Conservation (phyloP, 495 filamentous ascomycete genomes). For the Talaromyces ruber region DNA sequence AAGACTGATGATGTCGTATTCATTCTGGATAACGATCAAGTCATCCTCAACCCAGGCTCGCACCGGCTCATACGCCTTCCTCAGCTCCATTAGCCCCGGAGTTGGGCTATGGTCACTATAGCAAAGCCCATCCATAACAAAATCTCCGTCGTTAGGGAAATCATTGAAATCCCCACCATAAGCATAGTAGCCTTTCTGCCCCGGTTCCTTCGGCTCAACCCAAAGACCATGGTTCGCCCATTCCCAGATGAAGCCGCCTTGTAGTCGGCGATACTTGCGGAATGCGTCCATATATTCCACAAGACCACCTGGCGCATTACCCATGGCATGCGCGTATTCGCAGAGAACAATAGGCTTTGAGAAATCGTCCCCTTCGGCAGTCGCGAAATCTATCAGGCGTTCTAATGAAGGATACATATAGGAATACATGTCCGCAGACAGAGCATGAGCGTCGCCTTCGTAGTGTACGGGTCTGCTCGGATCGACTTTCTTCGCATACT, state of each 20-base stretch:
- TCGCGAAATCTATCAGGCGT: constrained; percentile 31
- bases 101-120: constrained; percentile 48
- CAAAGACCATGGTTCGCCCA: constrained; percentile 64
- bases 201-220: constrained; percentile 23
- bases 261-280: constrained; percentile 44
- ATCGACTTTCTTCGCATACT: constrained; percentile 48
- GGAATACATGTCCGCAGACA: constrained; percentile 54
- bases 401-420: constrained; percentile 57
- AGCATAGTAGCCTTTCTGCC: constrained; percentile 38
- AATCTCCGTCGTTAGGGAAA: constrained; percentile 53
- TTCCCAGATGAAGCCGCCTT: constrained; percentile 68
- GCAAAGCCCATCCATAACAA: constrained; percentile 59
- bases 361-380: constrained; percentile 31
- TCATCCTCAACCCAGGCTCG: constrained; percentile 8
- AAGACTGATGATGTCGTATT: constrained; percentile 43
- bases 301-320: constrained; percentile 59
- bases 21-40: constrained; percentile 29
- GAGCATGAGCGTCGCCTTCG: constrained; percentile 50
- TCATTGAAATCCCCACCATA: constrained; percentile 66
- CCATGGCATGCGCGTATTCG: constrained; percentile 66
- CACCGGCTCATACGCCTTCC: constrained; percentile 54
- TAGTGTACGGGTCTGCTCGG: constrained; percentile 55
- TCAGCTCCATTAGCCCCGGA: constrained; percentile 51
- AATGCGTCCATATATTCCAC: constrained; percentile 59
- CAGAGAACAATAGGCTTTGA: constrained; percentile 54